Base-by-base conservation (phyloP, 2,329 filamentous ascomycete species). In the Lomentospora prolificans region DNA sequence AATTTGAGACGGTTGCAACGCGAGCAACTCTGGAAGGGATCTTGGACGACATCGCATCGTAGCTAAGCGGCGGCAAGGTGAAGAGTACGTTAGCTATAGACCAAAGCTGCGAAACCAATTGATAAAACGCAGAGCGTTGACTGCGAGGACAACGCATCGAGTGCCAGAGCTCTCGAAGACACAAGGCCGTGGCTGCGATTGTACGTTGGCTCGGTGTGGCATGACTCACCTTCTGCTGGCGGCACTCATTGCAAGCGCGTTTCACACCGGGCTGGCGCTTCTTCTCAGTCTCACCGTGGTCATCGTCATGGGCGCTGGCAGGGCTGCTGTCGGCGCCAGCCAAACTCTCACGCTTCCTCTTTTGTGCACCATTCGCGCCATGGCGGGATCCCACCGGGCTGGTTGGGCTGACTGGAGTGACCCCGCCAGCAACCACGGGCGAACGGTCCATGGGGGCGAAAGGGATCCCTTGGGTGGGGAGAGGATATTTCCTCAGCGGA, bases 1-100 rank as follows among this genome's bases (percentile, higher is more conserved):
- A 92, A 83, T 70, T 87, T 88, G 65, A 91, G 80, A 64, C 89
- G 87, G 66, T 81, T 81, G 72, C 89, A 94, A 57, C 89, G 80
- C 55, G 84, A 84, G 73, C 89, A 94, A 63, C 82, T 82, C 64
- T 83, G 80, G 68, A 90, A 91, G 17, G 87, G 87, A 27, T 89
- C 87, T 70, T 90, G 87, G 62, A 88, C 76, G 62, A 92, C 88
- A 75, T 92, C 87, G 77, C 89, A 94, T 65, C 87, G 86, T 59
- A 92, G 75, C 87, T 89, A 66, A 61, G 58, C 39, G 17, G 53
- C 57, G 54, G 17, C 8, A 22, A 44, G 22, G 24, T 19, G 41
- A 7, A 51, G 48, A 24, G n/a, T 17, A 33, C 8, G 36, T 51
- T 28, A 48, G 58, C 61, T 55, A 63, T 60, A 57, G 28, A 3